Conservation (phyloP, 805 yeast species). For the Kluyveromyces dobzhanskii region DNA sequence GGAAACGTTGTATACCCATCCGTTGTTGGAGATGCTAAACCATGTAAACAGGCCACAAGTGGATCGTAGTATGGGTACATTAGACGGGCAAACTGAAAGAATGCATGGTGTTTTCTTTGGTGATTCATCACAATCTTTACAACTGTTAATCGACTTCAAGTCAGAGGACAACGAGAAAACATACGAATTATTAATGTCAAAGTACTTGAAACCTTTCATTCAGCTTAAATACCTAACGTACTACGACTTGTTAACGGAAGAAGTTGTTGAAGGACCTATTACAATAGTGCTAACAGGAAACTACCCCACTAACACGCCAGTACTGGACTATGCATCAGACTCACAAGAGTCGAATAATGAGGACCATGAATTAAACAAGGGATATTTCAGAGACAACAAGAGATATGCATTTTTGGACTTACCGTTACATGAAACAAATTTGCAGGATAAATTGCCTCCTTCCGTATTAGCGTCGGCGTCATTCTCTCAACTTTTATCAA, state of each 20-base stretch:
- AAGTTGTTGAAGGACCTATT: slow-evolving; percentile 43
- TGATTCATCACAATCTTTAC: slow-evolving; percentile 41
- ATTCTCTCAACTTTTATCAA: slow-evolving; percentile 19
- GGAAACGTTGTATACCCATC: slow-evolving; percentile 43
- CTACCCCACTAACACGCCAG: slow-evolving; percentile 33
- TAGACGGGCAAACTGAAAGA: slow-evolving; percentile 3
- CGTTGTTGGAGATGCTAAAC: slow-evolving; percentile 40
- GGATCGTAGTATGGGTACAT: slow-evolving; percentile 5
- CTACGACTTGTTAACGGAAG: slow-evolving; percentile 31
- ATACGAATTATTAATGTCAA: slow-evolving; percentile 37
- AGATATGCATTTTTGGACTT: slow-evolving; percentile 40
- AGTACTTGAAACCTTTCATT: slow-evolving; percentile 38
- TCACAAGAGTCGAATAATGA: background rate
- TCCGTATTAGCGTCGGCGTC: slow-evolving; percentile 38
- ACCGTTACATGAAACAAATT: slow-evolving; percentile 29
- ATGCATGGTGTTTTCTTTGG: slow-evolving; percentile 37
- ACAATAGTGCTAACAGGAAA: slow-evolving; percentile 62
- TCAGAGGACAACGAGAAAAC: slow-evolving; percentile 36
- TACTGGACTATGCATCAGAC: slow-evolving; percentile 9
- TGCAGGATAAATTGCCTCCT: slow-evolving; percentile 11
- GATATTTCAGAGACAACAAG: slow-evolving; percentile 17
- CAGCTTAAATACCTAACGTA: slow-evolving; percentile 43
- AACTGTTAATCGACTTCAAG: slow-evolving; percentile 58
- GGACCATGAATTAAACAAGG: slow-evolving; percentile 1
- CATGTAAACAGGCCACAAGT: slow-evolving; percentile 34